Conservation (phyloP, 2,329 filamentous ascomycete genomes). For the Thelonectria discophora region DNA sequence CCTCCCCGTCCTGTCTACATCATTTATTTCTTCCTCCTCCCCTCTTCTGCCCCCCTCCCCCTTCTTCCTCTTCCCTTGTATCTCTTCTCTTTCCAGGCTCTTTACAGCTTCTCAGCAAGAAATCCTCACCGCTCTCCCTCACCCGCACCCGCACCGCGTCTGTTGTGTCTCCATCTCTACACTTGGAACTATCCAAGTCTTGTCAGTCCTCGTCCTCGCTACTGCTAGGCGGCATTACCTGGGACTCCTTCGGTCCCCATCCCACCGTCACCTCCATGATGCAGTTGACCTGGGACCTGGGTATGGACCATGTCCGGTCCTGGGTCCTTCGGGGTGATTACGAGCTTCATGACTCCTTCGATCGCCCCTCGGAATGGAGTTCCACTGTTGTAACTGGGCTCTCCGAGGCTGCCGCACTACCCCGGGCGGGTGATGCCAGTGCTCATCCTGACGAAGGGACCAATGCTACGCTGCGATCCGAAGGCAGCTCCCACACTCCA, state of each 20-base stretch:
- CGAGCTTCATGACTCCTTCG: conserved; percentile 32
- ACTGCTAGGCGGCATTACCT: not conserved
- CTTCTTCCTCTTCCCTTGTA: not conserved
- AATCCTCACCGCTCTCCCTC: not conserved
- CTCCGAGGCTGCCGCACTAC: conserved; percentile 34
- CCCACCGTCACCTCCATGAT: conserved; percentile 29
- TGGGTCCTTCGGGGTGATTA: conserved; percentile 41
- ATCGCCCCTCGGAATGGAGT: conserved; percentile 37
- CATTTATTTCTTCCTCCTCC: not conserved
- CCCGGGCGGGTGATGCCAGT: conserved; percentile 34
- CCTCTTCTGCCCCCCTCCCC: not conserved
- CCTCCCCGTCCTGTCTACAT: not conserved
- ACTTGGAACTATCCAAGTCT: not conserved
- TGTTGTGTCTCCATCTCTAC: not conserved
- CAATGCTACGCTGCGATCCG: conserved; percentile 24
- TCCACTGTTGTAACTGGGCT: conserved; percentile 40
- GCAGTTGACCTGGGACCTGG: conserved; percentile 43
- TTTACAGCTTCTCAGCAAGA: not conserved
- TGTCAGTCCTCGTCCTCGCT: not conserved
- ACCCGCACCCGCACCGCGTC: not conserved
- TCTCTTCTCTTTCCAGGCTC: not conserved
- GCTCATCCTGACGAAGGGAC: conserved; percentile 26
- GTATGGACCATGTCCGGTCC: conserved; percentile 42
- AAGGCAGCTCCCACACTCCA: conserved; percentile 28
- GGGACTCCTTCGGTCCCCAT: conserved; percentile 15